Conservation (phyloP, 257 asterid genomes). For the Knoxia roxburghii region DNA sequence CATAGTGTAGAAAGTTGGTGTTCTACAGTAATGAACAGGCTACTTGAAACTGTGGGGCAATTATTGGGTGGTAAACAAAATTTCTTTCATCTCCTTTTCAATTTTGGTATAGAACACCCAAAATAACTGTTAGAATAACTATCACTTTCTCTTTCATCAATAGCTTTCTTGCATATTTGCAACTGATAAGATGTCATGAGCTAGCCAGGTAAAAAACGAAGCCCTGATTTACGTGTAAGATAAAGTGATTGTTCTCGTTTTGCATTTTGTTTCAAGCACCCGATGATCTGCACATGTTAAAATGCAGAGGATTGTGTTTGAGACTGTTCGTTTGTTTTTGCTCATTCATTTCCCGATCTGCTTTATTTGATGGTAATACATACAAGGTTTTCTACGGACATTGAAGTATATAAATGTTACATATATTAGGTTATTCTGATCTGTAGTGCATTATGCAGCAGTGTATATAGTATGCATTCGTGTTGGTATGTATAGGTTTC, state of each 20-base stretch:
- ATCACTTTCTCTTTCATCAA: not conserved
- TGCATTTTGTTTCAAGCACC: not conserved
- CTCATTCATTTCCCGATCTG: not conserved
- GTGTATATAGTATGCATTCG: not conserved
- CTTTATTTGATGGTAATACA: not conserved
- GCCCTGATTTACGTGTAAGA: not conserved
- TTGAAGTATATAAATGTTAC: not conserved
- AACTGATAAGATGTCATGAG: not conserved
- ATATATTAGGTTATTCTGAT: constrained; percentile 1
- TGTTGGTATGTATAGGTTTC: not conserved
- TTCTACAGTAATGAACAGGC: not conserved
- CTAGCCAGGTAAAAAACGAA: not conserved
- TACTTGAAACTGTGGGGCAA: not conserved
- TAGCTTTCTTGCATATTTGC: no score
- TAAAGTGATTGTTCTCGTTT: not conserved
- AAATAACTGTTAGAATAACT: not conserved
- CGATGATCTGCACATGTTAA: not conserved
- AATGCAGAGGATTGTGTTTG: not conserved
- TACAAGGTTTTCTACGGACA: not conserved
- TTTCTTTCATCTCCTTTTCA: constrained; percentile 4
- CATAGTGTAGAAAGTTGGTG: constrained; percentile 2
- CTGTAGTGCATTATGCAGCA: constrained; percentile 9
- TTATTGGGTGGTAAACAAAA: not conserved
- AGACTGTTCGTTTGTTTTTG: not conserved
- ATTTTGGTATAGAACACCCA: not conserved